Percentiles rank a stretch among this genome's conserved stretches.
Evolutionary conservation across 2,329 filamentous ascomycete species (phyloP).

Genomic region (Ascocoryne sarcoides): DNA sequence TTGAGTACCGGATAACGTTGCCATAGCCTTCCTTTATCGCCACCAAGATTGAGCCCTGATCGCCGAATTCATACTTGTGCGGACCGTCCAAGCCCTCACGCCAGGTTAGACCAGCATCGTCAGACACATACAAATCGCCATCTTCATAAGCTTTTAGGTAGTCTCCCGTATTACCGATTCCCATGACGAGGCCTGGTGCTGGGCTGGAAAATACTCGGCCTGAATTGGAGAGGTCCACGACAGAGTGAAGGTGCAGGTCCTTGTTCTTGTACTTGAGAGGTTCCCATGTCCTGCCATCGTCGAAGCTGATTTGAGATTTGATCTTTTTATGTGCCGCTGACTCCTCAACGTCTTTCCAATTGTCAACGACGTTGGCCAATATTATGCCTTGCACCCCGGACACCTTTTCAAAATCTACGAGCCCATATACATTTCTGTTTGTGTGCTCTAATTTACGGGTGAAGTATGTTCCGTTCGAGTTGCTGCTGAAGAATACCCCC

Average conservation of each 20-base stretch:
- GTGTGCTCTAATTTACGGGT: constrained; percentile 86
- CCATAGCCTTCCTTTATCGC: constrained; percentile 66
- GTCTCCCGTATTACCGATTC: constrained; percentile 80
- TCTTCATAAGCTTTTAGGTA: constrained; percentile 61
- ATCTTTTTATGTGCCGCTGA: constrained; percentile 54
- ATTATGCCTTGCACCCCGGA: constrained; percentile 86
- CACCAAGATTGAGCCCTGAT: constrained; percentile 80
- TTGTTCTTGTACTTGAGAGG: constrained; percentile 56
- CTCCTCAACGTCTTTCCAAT: constrained; percentile 65
- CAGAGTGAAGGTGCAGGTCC: constrained; percentile 79
- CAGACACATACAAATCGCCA: constrained; percentile 77
- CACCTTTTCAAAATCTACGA: constrained; percentile 94
- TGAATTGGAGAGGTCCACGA: constrained; percentile 73
- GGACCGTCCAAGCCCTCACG: constrained; percentile 63
- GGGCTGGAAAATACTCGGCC: constrained; percentile 89
- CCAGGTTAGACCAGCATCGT: constrained; percentile 87
- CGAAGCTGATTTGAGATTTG: constrained; percentile 80
- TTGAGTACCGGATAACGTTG: constrained; percentile 61
- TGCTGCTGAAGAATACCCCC: constrained; percentile 88
- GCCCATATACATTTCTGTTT: constrained; percentile 67
- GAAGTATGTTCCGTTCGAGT: constrained; percentile 96
- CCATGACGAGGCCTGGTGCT: constrained; percentile 89
- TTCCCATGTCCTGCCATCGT: constrained; percentile 84
- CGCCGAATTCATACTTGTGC: constrained; percentile 94
- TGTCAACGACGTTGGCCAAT: constrained; percentile 80